phyloP scores from a whole-genome alignment of 495 filamentous ascomycete species.

The Aspergillus affinis region DNA sequence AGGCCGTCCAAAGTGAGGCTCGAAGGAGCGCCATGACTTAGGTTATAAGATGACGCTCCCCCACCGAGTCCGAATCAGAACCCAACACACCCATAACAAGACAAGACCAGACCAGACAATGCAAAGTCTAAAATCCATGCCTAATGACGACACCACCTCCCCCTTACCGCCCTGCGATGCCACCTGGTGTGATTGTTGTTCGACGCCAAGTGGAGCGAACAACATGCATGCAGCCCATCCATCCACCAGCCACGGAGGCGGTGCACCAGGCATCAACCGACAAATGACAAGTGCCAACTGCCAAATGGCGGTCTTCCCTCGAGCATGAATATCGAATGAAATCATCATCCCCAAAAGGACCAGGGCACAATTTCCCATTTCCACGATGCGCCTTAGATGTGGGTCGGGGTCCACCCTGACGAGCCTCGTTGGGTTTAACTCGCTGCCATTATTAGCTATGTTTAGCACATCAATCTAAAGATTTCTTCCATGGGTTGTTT shows the following conservation, averaged over 20 bases:
- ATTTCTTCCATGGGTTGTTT: neutral
- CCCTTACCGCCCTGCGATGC: neutral
- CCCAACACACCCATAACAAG: too few relatives aligned
- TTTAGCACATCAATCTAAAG: neutral
- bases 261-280: slow-evolving; percentile 19
- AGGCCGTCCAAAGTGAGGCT: slow-evolving; percentile 15
- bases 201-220: slow-evolving; percentile 12
- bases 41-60: too few relatives aligned
- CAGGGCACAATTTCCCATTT: neutral
- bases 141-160: neutral
- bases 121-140: neutral
- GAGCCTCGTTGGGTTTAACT: neutral
- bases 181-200: slow-evolving; percentile 3
- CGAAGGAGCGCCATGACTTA: too few relatives aligned
- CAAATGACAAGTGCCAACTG: slow-evolving; percentile 5
- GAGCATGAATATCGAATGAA: too few relatives aligned
- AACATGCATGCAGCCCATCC: too few relatives aligned
- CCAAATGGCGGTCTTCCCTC: too few relatives aligned
- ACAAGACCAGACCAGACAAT: too few relatives aligned
- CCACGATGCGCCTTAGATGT: slow-evolving; percentile 6
- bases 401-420: neutral
- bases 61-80: too few relatives aligned
- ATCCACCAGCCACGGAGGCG: slow-evolving; percentile 31
- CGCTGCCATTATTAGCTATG: neutral
- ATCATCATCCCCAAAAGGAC: too few relatives aligned